Base-by-base conservation (phyloP, 108 stramenopile genomes). In the Tribonema minus region DNA sequence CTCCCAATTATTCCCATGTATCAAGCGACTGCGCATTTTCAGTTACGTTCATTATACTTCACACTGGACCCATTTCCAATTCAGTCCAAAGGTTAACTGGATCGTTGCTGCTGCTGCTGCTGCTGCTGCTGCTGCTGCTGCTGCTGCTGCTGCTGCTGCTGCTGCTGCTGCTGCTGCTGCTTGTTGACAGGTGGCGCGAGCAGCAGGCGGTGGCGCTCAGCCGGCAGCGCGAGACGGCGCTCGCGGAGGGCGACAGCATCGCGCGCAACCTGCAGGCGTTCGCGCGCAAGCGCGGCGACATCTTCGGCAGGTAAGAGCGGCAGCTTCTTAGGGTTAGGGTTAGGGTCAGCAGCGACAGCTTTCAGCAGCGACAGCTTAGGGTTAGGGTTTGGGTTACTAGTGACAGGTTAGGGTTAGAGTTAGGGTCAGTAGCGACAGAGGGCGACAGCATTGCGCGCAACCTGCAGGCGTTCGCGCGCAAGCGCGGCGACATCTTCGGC, bases 171-270 rank as follows among this genome's bases (percentile, higher is more conserved):
- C n/a, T n/a, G n/a, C n/a, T n/a, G n/a, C n/a, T n/a, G n/a, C n/a
- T n/a, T n/a, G n/a, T n/a, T n/a, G n/a, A n/a, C n/a, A n/a, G 73
- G 72, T 95, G 92, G 86, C 93, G 93, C 89, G 92, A 92, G 40
- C 90, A 96, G 83, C 92, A 95, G 26, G 85, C 82, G 41, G 88
- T 92, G 60, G 94, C 95, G 62, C 90, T 88, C 62, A 93, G 91
- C 30, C 95, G 94, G 83, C 95, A 96, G 79, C 92, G 91, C 40
- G 94, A 95, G 32, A 92, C 90, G 64, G 94, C 93, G 72, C 85
- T 93, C 64, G 95, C 95, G 1, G 89, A 85, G 37, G 94, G 93
- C 28, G 91, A 91, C 60, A 89, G 89, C 58, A 94, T 96, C 66
- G 94, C 95, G n/a, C 87, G 79, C 61, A 94, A 93, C 67, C 88